These are phyloP conservation scores for Ascochyta lentis DNA, from an alignment of 2,329 filamentous ascomycete species.

Conservation along the genomic window DNA sequence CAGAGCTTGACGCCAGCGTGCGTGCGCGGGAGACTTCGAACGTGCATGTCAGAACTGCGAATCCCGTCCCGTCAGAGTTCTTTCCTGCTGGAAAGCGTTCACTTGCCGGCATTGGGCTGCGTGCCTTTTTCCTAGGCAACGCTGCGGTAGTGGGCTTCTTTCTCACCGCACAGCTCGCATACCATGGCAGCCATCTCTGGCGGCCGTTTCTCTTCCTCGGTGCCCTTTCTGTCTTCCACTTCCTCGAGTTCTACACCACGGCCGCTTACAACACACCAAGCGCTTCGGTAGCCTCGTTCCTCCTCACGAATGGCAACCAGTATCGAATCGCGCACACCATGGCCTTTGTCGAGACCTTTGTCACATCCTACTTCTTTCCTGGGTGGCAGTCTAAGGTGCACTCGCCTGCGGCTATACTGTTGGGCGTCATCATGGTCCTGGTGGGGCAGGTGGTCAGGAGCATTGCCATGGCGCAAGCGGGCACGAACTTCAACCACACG, in stretches of 20 bases:
- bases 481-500: conserved; percentile 86
- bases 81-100: conserved; percentile 53
- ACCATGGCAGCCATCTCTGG: conserved; percentile 58
- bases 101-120: conserved; percentile 55
- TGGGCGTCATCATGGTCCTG: conserved; percentile 69
- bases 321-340: conserved; percentile 84
- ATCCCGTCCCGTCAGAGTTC: conserved; percentile 41
- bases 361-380: conserved; percentile 65
- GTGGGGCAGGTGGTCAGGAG: conserved; percentile 78
- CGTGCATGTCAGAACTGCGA: conserved; percentile 22
- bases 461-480: conserved; percentile 88
- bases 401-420: conserved; percentile 44
- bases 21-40: conserved; percentile 34
- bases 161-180: conserved; percentile 36
- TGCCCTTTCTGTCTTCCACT: conserved; percentile 83
- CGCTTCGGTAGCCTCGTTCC: conserved; percentile 76
- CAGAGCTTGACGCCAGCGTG: conserved; percentile 35
- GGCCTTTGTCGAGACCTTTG: conserved; percentile 74
- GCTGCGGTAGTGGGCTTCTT: conserved; percentile 45
- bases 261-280: conserved; percentile 80
- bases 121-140: conserved; percentile 54
- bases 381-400: conserved; percentile 53
- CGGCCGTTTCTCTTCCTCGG: conserved; percentile 68
- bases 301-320: conserved; percentile 82
- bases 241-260: conserved; percentile 93